Conservation (phyloP, 176 grass and related monocot species). For the Juncus inflexus region DNA sequence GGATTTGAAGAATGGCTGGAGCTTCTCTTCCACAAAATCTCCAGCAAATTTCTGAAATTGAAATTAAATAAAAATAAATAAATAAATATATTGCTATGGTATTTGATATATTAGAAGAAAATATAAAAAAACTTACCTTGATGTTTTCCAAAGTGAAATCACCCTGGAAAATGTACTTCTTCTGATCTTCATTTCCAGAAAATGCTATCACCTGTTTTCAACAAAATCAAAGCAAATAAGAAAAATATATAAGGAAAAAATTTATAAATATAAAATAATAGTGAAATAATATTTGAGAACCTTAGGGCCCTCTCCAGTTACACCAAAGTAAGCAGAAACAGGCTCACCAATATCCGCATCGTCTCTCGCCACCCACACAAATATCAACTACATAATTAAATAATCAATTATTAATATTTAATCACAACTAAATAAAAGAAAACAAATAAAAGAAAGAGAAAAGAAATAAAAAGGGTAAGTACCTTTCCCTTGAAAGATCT, state of each 20-base stretch:
- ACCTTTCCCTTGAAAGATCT: conserved; percentile 93
- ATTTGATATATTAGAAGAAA: conserved; percentile 8
- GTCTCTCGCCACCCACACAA: conserved; percentile 87
- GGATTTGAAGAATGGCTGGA: conserved; percentile 83
- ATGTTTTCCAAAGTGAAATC: conserved; percentile 49
- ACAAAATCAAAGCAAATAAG: background rate
- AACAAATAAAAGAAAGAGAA: background rate
- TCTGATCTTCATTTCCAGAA: conserved; percentile 83
- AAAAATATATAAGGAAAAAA: background rate
- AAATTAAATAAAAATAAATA: conserved; percentile 2
- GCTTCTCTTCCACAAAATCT: conserved; percentile 73
- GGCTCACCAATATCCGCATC: conserved; percentile 76
- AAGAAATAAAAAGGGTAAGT: conserved; percentile 18
- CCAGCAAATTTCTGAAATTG: conserved; percentile 47
- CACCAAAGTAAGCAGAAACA: conserved; percentile 86
- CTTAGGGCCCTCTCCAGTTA: conserved; percentile 60
- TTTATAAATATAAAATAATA: conserved; percentile 2
- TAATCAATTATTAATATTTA: background rate
- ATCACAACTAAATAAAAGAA: background rate
- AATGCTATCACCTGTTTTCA: conserved; percentile 79
- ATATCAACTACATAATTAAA: conserved; percentile 58
- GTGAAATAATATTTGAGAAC: conserved; percentile 24
- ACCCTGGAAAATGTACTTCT: conserved; percentile 67
- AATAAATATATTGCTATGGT: background rate
- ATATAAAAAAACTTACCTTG: conserved; percentile 44